These are phyloP conservation scores for Hypoxylon lienhwacheense DNA, from an alignment of 495 filamentous ascomycete genomes.

Conservation along the genomic window DNA sequence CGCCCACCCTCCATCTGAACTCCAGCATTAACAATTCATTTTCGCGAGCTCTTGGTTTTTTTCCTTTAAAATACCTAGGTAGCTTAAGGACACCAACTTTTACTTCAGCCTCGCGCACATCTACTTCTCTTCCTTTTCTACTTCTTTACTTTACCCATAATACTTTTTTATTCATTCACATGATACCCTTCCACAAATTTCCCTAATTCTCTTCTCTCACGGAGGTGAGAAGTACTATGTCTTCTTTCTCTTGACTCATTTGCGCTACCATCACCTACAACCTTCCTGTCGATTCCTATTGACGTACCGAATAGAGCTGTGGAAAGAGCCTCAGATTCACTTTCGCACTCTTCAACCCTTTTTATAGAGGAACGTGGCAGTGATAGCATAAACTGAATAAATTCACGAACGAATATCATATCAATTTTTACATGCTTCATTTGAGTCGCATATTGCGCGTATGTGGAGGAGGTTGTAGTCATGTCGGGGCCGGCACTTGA, in stretches of 20 bases:
- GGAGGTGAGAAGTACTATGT: not conserved
- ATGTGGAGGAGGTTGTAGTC: conserved; percentile 40
- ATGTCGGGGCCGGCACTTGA: conserved; percentile 58
- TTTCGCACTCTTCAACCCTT: not conserved
- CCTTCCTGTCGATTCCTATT: conserved; percentile 8
- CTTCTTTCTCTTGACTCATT: not conserved
- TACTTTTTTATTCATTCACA: conserved; percentile 21
- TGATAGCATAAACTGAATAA: not conserved
- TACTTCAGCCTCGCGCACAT: conserved; percentile 20
- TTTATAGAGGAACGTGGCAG: not conserved
- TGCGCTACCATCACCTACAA: not conserved
- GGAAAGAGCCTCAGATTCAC: not conserved
- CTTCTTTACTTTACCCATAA: conserved; percentile 27
- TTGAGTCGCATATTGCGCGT: conserved; percentile 20
- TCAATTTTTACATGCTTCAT: conserved; percentile 8
- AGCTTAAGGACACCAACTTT: not conserved
- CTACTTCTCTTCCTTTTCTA: too few relatives aligned
- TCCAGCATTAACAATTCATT: not conserved
- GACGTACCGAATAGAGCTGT: not conserved
- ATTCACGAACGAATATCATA: not conserved
- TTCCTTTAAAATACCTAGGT: not conserved
- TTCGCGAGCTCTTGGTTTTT: conserved; percentile 8
- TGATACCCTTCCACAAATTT: conserved; percentile 34
- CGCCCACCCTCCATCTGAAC: too few relatives aligned
- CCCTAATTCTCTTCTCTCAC: conserved; percentile 15